Evolutionary conservation across 2,329 filamentous ascomycete species (phyloP).

Genomic region (Cercospora zeina): DNA sequence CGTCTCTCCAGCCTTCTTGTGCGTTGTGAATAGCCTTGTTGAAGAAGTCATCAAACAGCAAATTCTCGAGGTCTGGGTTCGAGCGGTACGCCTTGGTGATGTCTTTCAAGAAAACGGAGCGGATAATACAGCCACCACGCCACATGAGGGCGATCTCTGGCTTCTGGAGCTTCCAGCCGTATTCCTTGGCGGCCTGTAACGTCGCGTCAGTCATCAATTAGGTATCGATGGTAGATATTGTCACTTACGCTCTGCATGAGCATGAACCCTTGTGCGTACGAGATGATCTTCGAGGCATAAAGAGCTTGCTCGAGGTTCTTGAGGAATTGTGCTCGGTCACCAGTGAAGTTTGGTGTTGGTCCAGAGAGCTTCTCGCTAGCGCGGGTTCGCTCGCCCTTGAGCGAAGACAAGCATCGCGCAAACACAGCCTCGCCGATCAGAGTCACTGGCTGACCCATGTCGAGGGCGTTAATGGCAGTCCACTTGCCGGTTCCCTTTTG

Average conservation of each 20-base stretch:
- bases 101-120: constrained; percentile 99
- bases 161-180: constrained; percentile 99
- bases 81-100: constrained; percentile 96
- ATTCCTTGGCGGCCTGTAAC: constrained; percentile 83
- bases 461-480: constrained; percentile 98
- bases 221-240: constrained; percentile 1
- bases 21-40: constrained; percentile 98
- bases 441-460: constrained; percentile 97
- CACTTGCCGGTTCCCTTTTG: constrained; percentile 99
- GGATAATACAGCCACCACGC: constrained; percentile 99
- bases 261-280: constrained; percentile 99
- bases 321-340: constrained; percentile 90
- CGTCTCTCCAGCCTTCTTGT: constrained; percentile 83
- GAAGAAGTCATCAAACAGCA: constrained; percentile 99
- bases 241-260: constrained; percentile 88
- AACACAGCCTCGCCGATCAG: constrained; percentile 97
- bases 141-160: constrained; percentile 99
- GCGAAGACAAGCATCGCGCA: constrained; percentile 85
- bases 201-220: constrained; percentile 16
- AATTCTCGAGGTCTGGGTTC: constrained; percentile 93
- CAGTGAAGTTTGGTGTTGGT: constrained; percentile 76
- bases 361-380: constrained; percentile 78
- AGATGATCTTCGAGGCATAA: constrained; percentile 99
- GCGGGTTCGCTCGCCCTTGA: constrained; percentile 88
- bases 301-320: constrained; percentile 97